Conservation (phyloP, 2,329 filamentous ascomycete species). For the Pseudogymnoascus sp. region DNA sequence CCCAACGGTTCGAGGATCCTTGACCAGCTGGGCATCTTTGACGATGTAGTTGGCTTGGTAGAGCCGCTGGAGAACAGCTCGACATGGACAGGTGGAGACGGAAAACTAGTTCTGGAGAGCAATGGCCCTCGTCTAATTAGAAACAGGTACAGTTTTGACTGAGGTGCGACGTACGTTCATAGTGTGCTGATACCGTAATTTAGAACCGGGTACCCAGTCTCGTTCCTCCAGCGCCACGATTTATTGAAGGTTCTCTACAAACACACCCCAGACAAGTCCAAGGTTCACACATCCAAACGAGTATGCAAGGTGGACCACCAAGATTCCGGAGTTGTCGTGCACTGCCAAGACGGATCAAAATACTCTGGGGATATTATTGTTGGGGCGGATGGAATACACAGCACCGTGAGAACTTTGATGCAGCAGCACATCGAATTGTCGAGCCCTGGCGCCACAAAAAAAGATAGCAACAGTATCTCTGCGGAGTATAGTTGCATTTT, state of each 20-base stretch:
- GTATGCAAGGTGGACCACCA: constrained; percentile 15
- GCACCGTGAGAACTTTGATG: constrained; percentile 17
- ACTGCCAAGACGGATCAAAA: constrained; percentile 17
- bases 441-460: constrained; percentile 2
- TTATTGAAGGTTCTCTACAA: constrained; percentile 17
- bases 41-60: constrained; percentile 11
- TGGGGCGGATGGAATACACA: constrained; percentile 23
- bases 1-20: constrained; percentile 37
- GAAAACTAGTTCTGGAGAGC: constrained; percentile 18
- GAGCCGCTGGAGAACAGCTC: not conserved
- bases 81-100: constrained; percentile 9
- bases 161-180: not conserved
- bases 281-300: constrained; percentile 14
- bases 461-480: constrained; percentile 16
- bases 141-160: constrained; percentile 8
- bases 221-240: constrained; percentile 10
- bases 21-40: constrained; percentile 39
- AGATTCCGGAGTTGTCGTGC: constrained; percentile 13
- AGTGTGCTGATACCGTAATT: not conserved
- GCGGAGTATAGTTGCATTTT: constrained; percentile 22
- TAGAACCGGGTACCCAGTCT: constrained; percentile 18
- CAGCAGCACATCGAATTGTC: constrained; percentile 10
- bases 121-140: constrained; percentile 13
- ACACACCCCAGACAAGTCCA: constrained; percentile 17
- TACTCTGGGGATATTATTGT: constrained; percentile 21